Evolutionary conservation across 345 rosid genomes (phyloP).

Genomic region (Jatropha curcas): DNA sequence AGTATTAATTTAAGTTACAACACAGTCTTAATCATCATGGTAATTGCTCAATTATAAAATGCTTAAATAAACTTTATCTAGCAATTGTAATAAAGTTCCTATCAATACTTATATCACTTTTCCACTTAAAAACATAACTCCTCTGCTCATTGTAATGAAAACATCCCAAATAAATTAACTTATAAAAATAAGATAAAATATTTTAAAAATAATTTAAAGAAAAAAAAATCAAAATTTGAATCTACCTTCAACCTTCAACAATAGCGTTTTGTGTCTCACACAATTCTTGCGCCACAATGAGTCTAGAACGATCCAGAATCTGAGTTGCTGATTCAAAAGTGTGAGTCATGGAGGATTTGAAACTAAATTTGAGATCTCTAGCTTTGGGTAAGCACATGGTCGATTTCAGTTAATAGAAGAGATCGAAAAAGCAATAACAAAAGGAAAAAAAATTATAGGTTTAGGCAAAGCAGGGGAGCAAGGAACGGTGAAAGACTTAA

Average conservation of each 20-base stretch:
- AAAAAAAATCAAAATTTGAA: neutral
- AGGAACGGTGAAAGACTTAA: constrained; percentile 31
- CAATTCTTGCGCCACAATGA: constrained; percentile 21
- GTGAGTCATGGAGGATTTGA: constrained; percentile 10
- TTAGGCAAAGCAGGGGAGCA: constrained; percentile 16
- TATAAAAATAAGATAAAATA: neutral
- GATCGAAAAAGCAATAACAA: constrained; percentile 20
- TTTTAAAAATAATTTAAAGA: neutral
- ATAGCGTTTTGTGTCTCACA: constrained; percentile 47
- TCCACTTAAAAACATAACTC: too few relatives aligned
- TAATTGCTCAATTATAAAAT: too few relatives aligned
- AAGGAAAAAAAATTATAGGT: neutral
- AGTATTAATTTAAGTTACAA: too few relatives aligned
- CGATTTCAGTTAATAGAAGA: constrained; percentile 15
- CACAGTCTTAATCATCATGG: neutral
- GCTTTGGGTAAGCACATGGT: constrained; percentile 25
- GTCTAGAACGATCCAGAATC: neutral
- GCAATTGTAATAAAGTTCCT: too few relatives aligned
- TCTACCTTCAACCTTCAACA: constrained; percentile 41
- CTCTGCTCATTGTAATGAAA: neutral
- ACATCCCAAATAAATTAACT: neutral
- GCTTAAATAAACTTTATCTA: too few relatives aligned
- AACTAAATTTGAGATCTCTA: constrained; percentile 36
- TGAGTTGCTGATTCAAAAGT: constrained; percentile 9
- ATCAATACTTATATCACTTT: neutral